A percentile compares a stretch with the other conserved stretches of the same genome.
phyloP scores from a whole-genome alignment of 192 early-diverging fungal species.

The Backusella psychrophila region DNA sequence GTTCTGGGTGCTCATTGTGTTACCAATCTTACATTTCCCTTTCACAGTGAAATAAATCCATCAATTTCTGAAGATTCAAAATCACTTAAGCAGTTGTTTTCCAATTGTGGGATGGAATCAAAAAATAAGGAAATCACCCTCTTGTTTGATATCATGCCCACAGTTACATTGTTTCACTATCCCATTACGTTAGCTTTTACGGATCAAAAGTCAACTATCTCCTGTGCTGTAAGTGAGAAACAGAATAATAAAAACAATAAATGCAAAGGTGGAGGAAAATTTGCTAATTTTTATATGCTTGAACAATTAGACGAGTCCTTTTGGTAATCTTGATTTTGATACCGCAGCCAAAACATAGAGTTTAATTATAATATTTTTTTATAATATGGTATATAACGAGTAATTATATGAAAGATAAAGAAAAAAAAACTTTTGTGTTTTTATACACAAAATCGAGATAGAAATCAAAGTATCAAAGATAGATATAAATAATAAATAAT shows the following conservation, averaged over 20 bases:
- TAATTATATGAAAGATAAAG: not conserved
- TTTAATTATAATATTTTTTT: not conserved
- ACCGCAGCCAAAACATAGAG: not conserved
- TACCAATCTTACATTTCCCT: slow-evolving; percentile 42
- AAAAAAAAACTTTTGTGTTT: not conserved
- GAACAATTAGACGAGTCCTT: not conserved
- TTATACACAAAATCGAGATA: not conserved
- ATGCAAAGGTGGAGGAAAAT: not conserved
- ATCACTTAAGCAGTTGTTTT: slow-evolving; percentile 39
- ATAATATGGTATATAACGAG: not conserved
- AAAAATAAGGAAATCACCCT: slow-evolving; percentile 14
- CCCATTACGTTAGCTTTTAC: slow-evolving; percentile 20
- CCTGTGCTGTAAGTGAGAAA: slow-evolving; percentile 20
- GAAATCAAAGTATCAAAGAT: not conserved
- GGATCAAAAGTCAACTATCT: slow-evolving; percentile 14
- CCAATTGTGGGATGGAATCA: slow-evolving; percentile 41
- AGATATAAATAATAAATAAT: not conserved
- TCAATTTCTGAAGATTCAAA: slow-evolving; percentile 20
- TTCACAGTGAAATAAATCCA: slow-evolving; percentile 37
- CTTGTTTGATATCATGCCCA: slow-evolving; percentile 20
- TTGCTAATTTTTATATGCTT: not conserved
- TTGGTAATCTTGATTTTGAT: not conserved
- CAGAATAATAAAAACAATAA: not conserved
- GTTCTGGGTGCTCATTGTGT: slow-evolving; percentile 34
- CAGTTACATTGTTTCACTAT: slow-evolving; percentile 11